Conservation (phyloP, 106 monocot species). For the Apostasia ramifera region DNA sequence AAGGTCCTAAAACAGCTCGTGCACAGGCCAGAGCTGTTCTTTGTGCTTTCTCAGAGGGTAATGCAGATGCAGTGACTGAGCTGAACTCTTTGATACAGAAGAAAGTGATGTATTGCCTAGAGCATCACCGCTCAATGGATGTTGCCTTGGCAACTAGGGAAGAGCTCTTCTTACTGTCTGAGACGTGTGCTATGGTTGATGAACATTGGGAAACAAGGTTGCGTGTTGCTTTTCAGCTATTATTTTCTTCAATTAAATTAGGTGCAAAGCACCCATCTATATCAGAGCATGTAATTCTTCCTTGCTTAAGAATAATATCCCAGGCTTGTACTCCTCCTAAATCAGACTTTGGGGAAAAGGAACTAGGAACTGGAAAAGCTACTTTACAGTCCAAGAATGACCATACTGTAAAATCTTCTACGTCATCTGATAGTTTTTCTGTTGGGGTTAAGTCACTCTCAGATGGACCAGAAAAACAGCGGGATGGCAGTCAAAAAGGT, state of each 20-base stretch:
- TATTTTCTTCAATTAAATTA: constrained; percentile 89
- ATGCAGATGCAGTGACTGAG: constrained; percentile 73
- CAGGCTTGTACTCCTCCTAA: constrained; percentile 97
- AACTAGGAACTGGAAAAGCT: constrained; percentile 38
- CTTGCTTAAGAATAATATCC: constrained; percentile 94
- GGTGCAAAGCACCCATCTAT: constrained; percentile 96
- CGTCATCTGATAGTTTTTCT: constrained; percentile 14
- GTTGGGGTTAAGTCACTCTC: constrained; percentile 29
- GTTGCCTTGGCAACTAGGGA: constrained; percentile 83
- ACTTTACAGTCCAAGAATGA: constrained; percentile 45
- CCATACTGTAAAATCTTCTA: constrained; percentile 15
- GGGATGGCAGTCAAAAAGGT: constrained; percentile 36
- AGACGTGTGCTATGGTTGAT: constrained; percentile 85
- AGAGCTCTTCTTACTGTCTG: constrained; percentile 83
- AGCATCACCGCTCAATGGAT: constrained; percentile 97
- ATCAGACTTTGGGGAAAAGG: constrained; percentile 63
- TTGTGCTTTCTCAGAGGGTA: constrained; percentile 87
- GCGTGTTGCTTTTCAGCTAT: constrained; percentile 82
- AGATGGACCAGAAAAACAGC: constrained; percentile 43
- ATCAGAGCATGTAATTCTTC: constrained; percentile 96
- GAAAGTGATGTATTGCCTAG: constrained; percentile 95
- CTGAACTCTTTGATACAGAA: constrained; percentile 84
- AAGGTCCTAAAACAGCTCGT: constrained; percentile 86
- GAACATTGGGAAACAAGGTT: constrained; percentile 95
- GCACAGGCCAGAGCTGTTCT: constrained; percentile 80